Conservation (phyloP, 169 alveolate species). For the Cryptosporidium ubiquitum region DNA sequence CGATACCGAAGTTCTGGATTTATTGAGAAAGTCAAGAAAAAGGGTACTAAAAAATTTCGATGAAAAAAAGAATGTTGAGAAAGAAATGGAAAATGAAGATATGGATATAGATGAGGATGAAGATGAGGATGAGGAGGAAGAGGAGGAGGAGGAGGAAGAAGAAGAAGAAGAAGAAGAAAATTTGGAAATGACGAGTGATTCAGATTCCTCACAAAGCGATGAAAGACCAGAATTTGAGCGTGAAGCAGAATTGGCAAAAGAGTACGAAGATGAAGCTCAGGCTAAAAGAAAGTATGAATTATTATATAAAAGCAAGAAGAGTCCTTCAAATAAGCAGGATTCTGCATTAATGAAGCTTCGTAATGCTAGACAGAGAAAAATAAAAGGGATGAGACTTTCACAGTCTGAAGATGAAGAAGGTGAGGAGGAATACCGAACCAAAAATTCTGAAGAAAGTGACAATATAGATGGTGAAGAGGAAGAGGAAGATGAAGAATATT, state of each 20-base stretch:
- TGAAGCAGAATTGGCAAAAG: constrained; percentile 59
- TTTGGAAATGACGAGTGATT: neutral
- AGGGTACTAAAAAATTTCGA: constrained; percentile 5
- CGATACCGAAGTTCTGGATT: constrained; percentile 45
- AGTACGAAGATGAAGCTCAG: constrained; percentile 23
- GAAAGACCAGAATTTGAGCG: constrained; percentile 64
- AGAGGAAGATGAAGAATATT: neutral
- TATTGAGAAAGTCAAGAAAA: constrained; percentile 41
- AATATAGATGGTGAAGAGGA: neutral
- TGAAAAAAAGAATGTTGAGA: neutral
- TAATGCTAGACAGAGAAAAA: constrained; percentile 64
- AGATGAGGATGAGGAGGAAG: constrained; percentile 28
- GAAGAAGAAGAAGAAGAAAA: constrained; percentile 23
- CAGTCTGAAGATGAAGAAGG: constrained; percentile 10
- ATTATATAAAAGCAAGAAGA: constrained; percentile 27
- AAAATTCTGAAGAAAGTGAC: constrained; percentile 5
- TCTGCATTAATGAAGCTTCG: constrained; percentile 53
- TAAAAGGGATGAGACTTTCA: constrained; percentile 19
- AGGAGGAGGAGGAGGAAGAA: constrained; percentile 5
- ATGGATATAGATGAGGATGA: constrained; percentile 9
- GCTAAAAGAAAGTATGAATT: constrained; percentile 65
- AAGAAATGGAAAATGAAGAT: constrained; percentile 7
- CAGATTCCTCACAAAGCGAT: neutral
- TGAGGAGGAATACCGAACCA: neutral
- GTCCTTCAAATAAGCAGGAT: constrained; percentile 52